Base-by-base conservation (phyloP, 129 eudicot genomes). In the Ambrosia artemisiifolia region DNA sequence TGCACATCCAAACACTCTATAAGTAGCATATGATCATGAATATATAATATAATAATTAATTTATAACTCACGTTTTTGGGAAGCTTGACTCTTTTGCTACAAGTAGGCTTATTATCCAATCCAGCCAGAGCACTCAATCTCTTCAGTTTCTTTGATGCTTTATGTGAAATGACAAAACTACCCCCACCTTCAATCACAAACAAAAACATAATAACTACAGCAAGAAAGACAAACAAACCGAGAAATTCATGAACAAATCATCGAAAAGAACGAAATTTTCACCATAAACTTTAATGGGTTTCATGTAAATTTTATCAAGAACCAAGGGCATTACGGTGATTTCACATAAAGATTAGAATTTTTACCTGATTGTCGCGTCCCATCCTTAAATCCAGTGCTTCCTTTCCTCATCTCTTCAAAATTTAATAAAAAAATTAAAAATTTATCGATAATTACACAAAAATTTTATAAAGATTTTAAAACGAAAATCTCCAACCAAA, bases 1-100 rank as follows among this genome's bases (percentile, higher is more conserved):
- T 36, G 69, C 14, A 36, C 18, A 44, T 66, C 35, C 74, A 18
- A 70, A 53, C 51, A 35, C 36, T 63, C 48, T 8, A 60, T 11
- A 54, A 50, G n/a, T 51, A 53, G 24, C 49, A 24, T 35, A 62
- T 48, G 53, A 24, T 0, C 28, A 24, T 24, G 28, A 24, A 0
- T 24, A 24, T 40, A 40, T 8, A 6, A 6, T 40, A 40, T 40
- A 6, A 6, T 8, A 7, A 35, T 60, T 32, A 16, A 10, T 28
- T 20, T 20, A 7, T n/a, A n/a, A 43, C 69, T 77, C 60, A 85
- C 93, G 84, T 76, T 85, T 87, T 50, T 84, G 34, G 86, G 84
- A 72, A 80, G 81, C 65, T 84, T 87, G 49, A 78, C 56, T 63
- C 82, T 87, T 73, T 77, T 83, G 38, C 74, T 63, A 60, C 59